These are phyloP conservation scores for Tetrastigma voinierianum DNA, from an alignment of 164 flowering plant species.

Conservation along the genomic window DNA sequence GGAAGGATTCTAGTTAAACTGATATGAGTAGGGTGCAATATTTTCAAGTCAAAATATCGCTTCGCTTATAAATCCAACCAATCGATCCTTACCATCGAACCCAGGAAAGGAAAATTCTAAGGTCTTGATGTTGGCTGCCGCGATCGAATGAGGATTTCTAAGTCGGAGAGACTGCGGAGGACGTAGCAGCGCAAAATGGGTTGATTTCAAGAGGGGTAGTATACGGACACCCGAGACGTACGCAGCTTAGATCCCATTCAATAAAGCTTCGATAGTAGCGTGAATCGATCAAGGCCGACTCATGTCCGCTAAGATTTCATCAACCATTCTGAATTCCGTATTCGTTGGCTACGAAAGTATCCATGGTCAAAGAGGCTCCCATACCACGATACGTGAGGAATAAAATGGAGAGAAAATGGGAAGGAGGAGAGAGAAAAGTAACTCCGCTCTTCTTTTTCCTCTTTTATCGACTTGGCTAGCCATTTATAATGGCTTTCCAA, in stretches of 20 bases:
- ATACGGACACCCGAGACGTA: neutral
- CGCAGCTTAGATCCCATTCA: neutral
- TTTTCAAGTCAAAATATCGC: conserved; percentile 10
- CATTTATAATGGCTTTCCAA: no score
- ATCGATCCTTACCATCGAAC: neutral
- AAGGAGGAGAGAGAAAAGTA: neutral
- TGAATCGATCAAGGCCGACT: neutral
- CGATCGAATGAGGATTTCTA: no score
- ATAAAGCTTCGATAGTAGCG: no score
- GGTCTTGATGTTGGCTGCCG: neutral
- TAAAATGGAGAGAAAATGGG: no score
- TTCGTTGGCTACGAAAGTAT: conserved; percentile 6
- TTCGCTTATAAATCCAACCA: neutral
- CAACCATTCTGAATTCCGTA: neutral
- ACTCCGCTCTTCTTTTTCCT: no score
- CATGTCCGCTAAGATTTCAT: neutral
- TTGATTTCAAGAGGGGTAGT: neutral
- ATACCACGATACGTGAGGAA: conserved; percentile 2
- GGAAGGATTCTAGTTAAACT: conserved; percentile 6
- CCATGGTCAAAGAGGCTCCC: conserved; percentile 4
- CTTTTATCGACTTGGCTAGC: no score
- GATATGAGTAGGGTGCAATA: neutral
- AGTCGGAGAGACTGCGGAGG: no score
- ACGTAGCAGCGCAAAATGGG: no score
- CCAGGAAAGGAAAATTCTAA: neutral